Base-by-base conservation (phyloP, 2,329 filamentous ascomycete genomes). In the Akanthomyces uredinophilus region DNA sequence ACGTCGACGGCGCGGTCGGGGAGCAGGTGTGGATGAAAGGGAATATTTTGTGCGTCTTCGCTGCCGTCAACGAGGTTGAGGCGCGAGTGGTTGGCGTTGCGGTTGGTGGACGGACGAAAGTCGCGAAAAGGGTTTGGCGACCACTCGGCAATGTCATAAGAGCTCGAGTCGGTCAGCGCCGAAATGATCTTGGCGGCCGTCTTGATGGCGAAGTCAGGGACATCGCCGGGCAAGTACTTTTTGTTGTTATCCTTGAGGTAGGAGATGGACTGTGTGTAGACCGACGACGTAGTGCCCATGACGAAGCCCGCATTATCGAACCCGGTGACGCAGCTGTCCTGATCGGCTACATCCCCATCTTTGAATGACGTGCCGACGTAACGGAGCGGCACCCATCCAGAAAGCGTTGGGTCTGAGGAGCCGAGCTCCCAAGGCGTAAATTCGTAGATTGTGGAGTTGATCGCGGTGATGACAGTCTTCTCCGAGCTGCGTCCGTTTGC, bases 231-330 rank as follows among this genome's bases (percentile, higher is more conserved):
- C 5, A 64, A 18, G 29, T 61, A 61, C 13, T 54, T 60, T 10
- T 44, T 57, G 39, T 57, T 69, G 6, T 72, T 68, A 41, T 72
- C 73, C 22, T 70, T 73, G 61, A 94, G 78, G 13, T 85, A 75
- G 3, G 92, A 79, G 20, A 96, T 75, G 68, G 90, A 83, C 68
- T 87, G 80, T 76, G 96, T 96, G 81, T 96, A 96, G 2, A 96
- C 81, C 0, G 90, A 89, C 1, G 88, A 91, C 24, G 88, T 92
- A 0, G 92, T 96, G 56, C 92, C 92, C 85, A 96, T 92, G 29
- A 96, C 79, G 70, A 85, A 96, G 7, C 91, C 91, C 27, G 84
- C 83, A 68, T 92, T 92, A 74, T 96, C 93, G 65, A 92, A 92
- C 1, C 93, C 93, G 8, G 83, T 79, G 18, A 96, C 82, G 70